These are phyloP conservation scores for Dioszegia aurantiaca DNA, from an alignment of 768 basidiomycete genomes.

Conservation along the genomic window DNA sequence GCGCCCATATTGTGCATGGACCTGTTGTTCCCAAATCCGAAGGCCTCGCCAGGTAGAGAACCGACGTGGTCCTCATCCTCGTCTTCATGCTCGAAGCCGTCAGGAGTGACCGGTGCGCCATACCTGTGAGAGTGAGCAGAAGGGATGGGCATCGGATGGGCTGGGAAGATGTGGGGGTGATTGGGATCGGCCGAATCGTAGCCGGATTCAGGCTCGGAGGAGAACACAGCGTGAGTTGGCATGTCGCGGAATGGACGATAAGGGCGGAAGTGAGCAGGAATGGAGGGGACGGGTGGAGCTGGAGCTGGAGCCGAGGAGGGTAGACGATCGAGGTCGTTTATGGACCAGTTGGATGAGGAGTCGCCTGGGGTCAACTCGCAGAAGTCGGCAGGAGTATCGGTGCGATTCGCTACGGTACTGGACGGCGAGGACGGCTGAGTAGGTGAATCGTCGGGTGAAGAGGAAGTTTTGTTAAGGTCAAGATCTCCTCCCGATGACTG, in stretches of 20 bases:
- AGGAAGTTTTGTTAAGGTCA: background rate
- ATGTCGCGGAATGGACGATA: background rate
- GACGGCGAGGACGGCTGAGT: too few species aligned
- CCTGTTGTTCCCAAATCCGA: slow-evolving; percentile 12
- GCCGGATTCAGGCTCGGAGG: background rate
- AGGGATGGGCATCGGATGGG: background rate
- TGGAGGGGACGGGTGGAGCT: slow-evolving; percentile 1
- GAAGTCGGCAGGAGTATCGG: too few species aligned
- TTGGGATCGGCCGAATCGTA: slow-evolving; percentile 1
- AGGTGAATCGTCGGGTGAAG: too few species aligned
- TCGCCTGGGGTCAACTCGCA: slow-evolving; percentile 5
- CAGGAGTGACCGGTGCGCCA: background rate
- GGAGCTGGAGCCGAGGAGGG: background rate
- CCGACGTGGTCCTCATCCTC: slow-evolving; percentile 7
- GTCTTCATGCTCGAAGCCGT: background rate
- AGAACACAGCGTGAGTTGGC: background rate
- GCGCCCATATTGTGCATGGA: slow-evolving; percentile 2
- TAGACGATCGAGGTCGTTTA: background rate
- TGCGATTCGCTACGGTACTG: too few species aligned
- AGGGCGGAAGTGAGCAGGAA: slow-evolving; percentile 3
- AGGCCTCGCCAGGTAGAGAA: slow-evolving; percentile 2
- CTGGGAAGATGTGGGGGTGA: background rate
- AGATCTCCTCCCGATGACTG: slow-evolving; percentile 3
- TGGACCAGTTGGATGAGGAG: slow-evolving; percentile 7
- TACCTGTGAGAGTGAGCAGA: background rate